Base-by-base conservation (phyloP, 768 basidiomycete species). In the Termitomyces sp. region DNA sequence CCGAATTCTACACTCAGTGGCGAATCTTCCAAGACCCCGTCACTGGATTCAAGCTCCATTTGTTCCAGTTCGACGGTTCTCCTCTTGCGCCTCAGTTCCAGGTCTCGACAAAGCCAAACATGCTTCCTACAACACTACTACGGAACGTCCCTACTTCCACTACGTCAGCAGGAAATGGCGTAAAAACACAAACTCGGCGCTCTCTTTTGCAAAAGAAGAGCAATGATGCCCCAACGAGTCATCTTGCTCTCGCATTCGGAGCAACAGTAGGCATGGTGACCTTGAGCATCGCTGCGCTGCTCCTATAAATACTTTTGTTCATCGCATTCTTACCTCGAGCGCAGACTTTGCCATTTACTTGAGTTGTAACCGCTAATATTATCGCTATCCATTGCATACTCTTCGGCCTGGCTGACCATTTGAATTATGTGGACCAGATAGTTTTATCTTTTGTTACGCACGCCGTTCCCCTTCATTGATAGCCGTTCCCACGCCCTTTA, bases 61-160 rank as follows among this genome's bases (percentile, higher is more conserved):
- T 98, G 56, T 91, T 88, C 77, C 74, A 83, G 63, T 92, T 79
- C 58, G 91, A 96, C 66, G 94, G 93, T 1, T 67, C 83, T 0
- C 88, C 91, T 1, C 71, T 93, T 37, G 80, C 92, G 0, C 92
- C 92, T 6, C 72, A 82, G 76, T 87, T 82, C 78, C 83, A 74
- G 45, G 51, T 88, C 27, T 84, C 89, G n/a, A 55, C 78, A 15
- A 82, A 86, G 11, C 93, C 95, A 27, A 89, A 86, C 72, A 96
- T 97, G 94, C 75, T 93, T 33, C 95, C 95, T 2, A 90, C 89
- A 4, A 78, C 77, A 64, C 47, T 68, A 48, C 74, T 96, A 58
- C 80, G 88, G 62, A 89, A 87, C 37, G 70, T 81, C 3, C 30
- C 70, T 15, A 12, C 67, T 8, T 58, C 68, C 8, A 63, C 68